Evolutionary conservation across 2,329 filamentous ascomycete genomes (phyloP).

Genomic region (Beauveria caledonica): DNA sequence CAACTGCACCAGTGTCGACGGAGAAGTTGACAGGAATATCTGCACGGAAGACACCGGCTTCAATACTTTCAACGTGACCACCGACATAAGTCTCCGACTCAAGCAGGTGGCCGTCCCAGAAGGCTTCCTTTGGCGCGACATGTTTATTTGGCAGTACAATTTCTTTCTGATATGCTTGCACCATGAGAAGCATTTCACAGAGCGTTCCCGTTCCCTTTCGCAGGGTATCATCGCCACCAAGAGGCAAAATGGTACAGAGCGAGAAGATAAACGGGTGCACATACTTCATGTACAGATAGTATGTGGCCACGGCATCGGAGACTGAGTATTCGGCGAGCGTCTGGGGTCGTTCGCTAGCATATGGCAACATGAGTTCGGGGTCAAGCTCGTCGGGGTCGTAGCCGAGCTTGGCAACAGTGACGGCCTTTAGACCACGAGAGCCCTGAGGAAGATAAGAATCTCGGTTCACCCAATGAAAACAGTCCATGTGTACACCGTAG

Average conservation of each 20-base stretch:
- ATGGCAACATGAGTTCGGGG: slow-evolving; percentile 92
- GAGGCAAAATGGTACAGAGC: slow-evolving; percentile 87
- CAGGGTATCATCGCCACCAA: slow-evolving; percentile 85
- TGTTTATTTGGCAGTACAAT: slow-evolving; percentile 97
- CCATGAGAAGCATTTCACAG: slow-evolving; percentile 99
- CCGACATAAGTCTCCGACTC: slow-evolving; percentile 98
- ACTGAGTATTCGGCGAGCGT: slow-evolving; percentile 96
- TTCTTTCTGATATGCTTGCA: slow-evolving; percentile 85
- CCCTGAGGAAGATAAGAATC: slow-evolving; percentile 97
- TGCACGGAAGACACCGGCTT: slow-evolving; percentile 90
- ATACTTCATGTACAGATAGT: slow-evolving; percentile 99
- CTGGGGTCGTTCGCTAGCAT: slow-evolving; percentile 83
- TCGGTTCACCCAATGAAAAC: slow-evolving; percentile 97
- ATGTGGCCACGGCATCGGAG: slow-evolving; percentile 96
- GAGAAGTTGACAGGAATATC: slow-evolving; percentile 94
- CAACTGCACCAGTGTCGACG: slow-evolving; percentile 79
- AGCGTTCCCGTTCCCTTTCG: slow-evolving; percentile 95
- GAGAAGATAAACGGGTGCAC: slow-evolving; percentile 99
- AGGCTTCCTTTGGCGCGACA: slow-evolving; percentile 78
- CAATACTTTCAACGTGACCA: slow-evolving; percentile 97
- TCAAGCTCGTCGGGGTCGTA: slow-evolving; percentile 98
- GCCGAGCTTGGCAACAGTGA: slow-evolving; percentile 94
- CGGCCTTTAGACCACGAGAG: slow-evolving; percentile 92
- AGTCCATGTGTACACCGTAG: slow-evolving; percentile 97
- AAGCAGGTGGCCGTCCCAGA: slow-evolving; percentile 92